Base-by-base conservation (phyloP, 768 basidiomycete genomes). In the Dacryopinax spathularia region DNA sequence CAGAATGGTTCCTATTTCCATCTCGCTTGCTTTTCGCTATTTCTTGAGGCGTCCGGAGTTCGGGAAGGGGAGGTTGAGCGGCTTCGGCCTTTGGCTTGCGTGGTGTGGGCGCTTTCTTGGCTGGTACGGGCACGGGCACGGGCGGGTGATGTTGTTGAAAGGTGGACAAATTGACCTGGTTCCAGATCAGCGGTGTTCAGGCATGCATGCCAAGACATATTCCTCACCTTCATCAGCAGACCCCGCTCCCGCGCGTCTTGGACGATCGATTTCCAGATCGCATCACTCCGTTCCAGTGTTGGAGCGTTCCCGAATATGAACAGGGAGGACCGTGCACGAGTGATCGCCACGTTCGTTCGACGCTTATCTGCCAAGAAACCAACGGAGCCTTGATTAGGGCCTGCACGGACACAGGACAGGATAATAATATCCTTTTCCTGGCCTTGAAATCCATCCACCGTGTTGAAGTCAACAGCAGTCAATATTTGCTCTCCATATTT, bases 361-460 rank as follows among this genome's bases (percentile, higher is more conserved):
- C 94, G 85, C 22, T 80, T 73, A 73, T 95, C 89, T 84, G 84
- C 81, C 69, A 98, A 80, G 78, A 98, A 98, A 64, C 96, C 96
- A 62, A 98, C 83, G 0, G 78, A 82, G 64, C 82, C 80, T 20
- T 91, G 73, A n/a, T 88, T 86, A 18, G 89, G 85, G 4, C 96
- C 93, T 10, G 92, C 89, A 66, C 96, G 84, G 20, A 98, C 96
- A 72, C 93, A 96, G 2, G 96, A 98, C 20, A 99, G 79, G 67
- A 99, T 97, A 75, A 99, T 95, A 62, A 99, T 83, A 68, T 95
- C 91, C 73, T 99, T 99, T 73, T 99, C 96, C 76, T 99, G 96
- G 59, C 96, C 96, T 74, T 99, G 96, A 71, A 98, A 98, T 10
- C 95, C 96, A 74, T 99, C 95, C 36, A 99, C 95, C 0, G 96